phyloP scores from a whole-genome alignment of 495 filamentous ascomycete genomes.

The Bacidia gigantensis region DNA sequence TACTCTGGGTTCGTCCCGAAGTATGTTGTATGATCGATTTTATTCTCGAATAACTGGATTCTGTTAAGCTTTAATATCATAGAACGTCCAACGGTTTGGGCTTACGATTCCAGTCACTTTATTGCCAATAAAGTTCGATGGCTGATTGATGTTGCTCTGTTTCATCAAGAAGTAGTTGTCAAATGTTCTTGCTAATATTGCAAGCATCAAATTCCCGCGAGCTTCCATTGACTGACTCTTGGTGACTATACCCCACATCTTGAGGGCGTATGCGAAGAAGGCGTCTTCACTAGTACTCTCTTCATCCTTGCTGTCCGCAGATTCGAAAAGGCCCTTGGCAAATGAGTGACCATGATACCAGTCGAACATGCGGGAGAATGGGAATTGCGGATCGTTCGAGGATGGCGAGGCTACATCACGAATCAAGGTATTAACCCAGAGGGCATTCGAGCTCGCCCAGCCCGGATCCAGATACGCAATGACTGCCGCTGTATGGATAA shows the following conservation, averaged over 20 bases:
- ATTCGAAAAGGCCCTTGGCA: constrained; percentile 88
- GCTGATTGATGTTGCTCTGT: constrained; percentile 58
- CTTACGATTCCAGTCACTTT: constrained; percentile 73
- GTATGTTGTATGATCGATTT: constrained; percentile 88
- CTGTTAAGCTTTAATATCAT: background rate
- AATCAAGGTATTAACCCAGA: constrained; percentile 68
- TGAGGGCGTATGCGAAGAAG: constrained; percentile 75
- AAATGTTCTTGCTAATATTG: constrained; percentile 55
- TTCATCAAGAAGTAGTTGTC: constrained; percentile 71
- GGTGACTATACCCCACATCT: constrained; percentile 79
- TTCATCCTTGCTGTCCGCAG: constrained; percentile 82
- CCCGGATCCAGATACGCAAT: constrained; percentile 65
- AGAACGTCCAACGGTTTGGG: constrained; percentile 1
- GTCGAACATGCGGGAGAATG: constrained; percentile 77
- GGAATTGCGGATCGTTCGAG: constrained; percentile 58
- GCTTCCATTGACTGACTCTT: constrained; percentile 73
- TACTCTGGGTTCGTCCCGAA: constrained; percentile 72
- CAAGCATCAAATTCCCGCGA: constrained; percentile 71
- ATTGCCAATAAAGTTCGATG: constrained; percentile 63
- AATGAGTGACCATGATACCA: constrained; percentile 94
- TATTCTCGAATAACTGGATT: constrained; percentile 79
- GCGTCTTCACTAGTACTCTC: constrained; percentile 87
- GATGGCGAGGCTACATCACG: constrained; percentile 70
- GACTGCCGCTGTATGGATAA: constrained; percentile 76
- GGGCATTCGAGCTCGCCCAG: constrained; percentile 62